These are phyloP conservation scores for Nicotiana attenuata DNA, from an alignment of 257 asterid species.

Conservation along the genomic window DNA sequence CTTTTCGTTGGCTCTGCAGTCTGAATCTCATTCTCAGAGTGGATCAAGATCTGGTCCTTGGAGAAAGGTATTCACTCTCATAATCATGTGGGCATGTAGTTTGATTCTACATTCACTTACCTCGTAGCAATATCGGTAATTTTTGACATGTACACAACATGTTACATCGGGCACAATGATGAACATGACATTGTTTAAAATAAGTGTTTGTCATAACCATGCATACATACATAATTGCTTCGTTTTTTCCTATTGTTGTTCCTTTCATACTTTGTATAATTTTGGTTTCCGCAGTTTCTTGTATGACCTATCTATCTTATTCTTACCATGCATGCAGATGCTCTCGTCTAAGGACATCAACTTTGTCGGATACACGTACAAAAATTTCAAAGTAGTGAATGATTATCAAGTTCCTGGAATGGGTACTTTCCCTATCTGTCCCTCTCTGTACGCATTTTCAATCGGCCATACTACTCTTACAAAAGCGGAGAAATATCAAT, in stretches of 20 bases:
- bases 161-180: not conserved
- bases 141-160: not conserved
- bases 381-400: slow-evolving; percentile 35
- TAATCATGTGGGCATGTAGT: not conserved
- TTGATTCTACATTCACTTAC: not conserved
- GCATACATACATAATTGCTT: too few relatives aligned
- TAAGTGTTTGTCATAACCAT: not conserved
- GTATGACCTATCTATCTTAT: slow-evolving; percentile 13
- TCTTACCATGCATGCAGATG: slow-evolving; percentile 26
- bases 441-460: not conserved
- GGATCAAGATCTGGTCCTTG: slow-evolving; percentile 88
- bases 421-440: slow-evolving; percentile 37
- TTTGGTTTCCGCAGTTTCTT: not conserved
- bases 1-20: slow-evolving; percentile 31
- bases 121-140: not conserved
- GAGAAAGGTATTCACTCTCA: slow-evolving; percentile 67
- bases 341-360: slow-evolving; percentile 27
- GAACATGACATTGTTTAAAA: not conserved
- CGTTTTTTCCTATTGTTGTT: not conserved
- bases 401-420: slow-evolving; percentile 97
- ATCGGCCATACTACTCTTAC: not conserved
- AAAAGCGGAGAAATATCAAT: not conserved
- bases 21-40: slow-evolving; percentile 53
- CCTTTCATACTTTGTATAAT: not conserved
- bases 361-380: slow-evolving; percentile 31